Evolutionary conservation across 192 early-diverging fungal species (phyloP), one percentile per base, ranked within the genome.

Genomic region (Coemansia sp.): DNA sequence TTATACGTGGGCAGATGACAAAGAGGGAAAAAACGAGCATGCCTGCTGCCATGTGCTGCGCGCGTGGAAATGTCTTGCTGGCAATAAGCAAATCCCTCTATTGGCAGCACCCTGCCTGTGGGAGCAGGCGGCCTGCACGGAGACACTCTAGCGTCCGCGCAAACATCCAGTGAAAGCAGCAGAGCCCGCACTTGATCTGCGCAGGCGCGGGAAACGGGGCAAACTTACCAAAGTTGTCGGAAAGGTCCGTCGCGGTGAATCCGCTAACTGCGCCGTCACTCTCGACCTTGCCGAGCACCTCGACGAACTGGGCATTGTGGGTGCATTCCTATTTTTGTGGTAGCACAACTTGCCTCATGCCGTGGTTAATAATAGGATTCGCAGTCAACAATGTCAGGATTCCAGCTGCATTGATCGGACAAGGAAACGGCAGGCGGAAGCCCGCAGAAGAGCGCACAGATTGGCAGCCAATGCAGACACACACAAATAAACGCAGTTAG

Each of bases 201-300:
- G 8, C 43, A 8, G 23, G 12, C 8, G 10, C 17, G 45, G 38
- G 21, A 48, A 51, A 26, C n/a, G n/a, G 23, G 3, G 17, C 44
- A 40, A 3, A 21, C 73, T 51, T 66, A 76, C 73, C 73, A 59
- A 76, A 76, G 51, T 60, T 76, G 54, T 62, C 63, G 8, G 66
- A 69, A 49, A 76, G 51, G 46, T 76, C 59, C 18, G 67, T 66
- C 10, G 73, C 66, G 8, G 73, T 69, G 39, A 55, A 76, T 49
- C 62, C 73, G 53, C 56, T 65, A 0, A 76, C 59, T 6, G 65
- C 37, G 51, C 73, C 66, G 52, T 76, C 73, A 23, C 28, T 37
- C 45, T 76, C 62, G 50, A 69, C 73, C 57, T 69, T 76, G 58
- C 73, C 73, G 10, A 76, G 55, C 10, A 76, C 18, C 51, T 76